phyloP scores from a whole-genome alignment of 306 rosid genomes.

The Cucumis cinereus region DNA sequence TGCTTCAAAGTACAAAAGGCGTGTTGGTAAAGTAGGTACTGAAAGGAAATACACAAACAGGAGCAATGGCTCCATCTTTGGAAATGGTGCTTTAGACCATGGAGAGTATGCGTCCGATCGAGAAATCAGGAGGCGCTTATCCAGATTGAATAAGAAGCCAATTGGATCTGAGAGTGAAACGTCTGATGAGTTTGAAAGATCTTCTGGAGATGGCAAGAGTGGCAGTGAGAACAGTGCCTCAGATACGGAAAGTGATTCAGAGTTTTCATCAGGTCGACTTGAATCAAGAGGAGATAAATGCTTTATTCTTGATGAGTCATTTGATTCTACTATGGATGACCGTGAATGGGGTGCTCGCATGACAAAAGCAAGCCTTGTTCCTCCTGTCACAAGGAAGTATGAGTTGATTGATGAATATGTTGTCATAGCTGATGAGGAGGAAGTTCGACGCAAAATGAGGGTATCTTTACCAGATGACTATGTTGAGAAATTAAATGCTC shows the following conservation, averaged over 20 bases:
- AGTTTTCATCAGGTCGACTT: constrained; percentile 31
- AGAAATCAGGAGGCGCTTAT: constrained; percentile 72
- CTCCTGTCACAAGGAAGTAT: constrained; percentile 96
- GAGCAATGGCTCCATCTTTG: constrained; percentile 46
- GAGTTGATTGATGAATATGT: constrained; percentile 79
- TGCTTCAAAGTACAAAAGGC: constrained; percentile 58
- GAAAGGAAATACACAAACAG: constrained; percentile 58
- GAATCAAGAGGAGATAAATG: constrained; percentile 42
- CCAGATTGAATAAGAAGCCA: constrained; percentile 62
- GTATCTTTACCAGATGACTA: constrained; percentile 93
- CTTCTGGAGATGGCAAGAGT: constrained; percentile 71
- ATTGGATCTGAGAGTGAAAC: constrained; percentile 83
- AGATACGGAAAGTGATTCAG: constrained; percentile 59
- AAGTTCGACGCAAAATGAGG: constrained; percentile 79
- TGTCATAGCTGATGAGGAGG: constrained; percentile 84
- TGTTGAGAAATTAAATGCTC: constrained; percentile 75
- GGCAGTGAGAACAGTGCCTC: constrained; percentile 51
- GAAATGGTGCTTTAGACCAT: constrained; percentile 43
- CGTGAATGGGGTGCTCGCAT: constrained; percentile 99
- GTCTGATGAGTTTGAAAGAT: constrained; percentile 67
- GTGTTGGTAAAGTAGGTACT: constrained; percentile 34
- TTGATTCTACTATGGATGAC: constrained; percentile 55
- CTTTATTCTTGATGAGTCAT: constrained; percentile 35
- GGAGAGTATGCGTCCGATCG: constrained; percentile 73
- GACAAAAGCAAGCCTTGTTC: constrained; percentile 98